phyloP scores from a whole-genome alignment of 768 basidiomycete species.

The Suillus subaureus region DNA sequence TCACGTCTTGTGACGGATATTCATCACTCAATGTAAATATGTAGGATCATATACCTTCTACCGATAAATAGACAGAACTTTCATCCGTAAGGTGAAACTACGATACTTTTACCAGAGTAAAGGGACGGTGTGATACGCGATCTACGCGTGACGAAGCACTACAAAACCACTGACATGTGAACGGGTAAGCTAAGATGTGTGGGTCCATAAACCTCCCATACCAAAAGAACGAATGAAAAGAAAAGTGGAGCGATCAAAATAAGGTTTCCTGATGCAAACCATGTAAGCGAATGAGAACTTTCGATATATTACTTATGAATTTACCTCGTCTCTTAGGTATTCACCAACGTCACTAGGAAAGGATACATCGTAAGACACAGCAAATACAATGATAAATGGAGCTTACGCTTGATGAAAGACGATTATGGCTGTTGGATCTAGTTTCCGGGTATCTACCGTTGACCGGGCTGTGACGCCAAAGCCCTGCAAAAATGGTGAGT shows the following conservation, averaged over 20 bases:
- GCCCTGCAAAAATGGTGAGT: conserved; percentile 55
- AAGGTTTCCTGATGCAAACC: conserved; percentile 66
- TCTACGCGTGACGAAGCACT: conserved; percentile 43
- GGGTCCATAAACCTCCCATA: conserved; percentile 20
- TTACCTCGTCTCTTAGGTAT: conserved; percentile 94
- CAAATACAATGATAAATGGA: conserved; percentile 1
- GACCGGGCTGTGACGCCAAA: conserved; percentile 97
- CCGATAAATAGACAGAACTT: conserved; percentile 10
- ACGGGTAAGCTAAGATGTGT: conserved; percentile 9
- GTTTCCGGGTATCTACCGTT: conserved; percentile 93
- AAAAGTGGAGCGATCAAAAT: conserved; percentile 47
- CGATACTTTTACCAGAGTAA: conserved; percentile 30
- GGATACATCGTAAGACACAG: conserved; percentile 10
- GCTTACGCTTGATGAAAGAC: conserved; percentile 96
- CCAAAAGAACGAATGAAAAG: conserved; percentile 21
- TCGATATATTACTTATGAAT: conserved; percentile 16
- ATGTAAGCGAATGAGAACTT: conserved; percentile 19
- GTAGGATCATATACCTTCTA: conserved; percentile 1
- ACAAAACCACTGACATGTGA: conserved; percentile 37
- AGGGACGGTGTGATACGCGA: conserved; percentile 7
- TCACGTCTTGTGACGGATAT: not conserved
- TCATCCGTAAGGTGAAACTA: conserved; percentile 17
- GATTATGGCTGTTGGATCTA: conserved; percentile 95
- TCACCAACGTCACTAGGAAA: conserved; percentile 88
- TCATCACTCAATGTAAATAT: not conserved